Percentiles rank a stretch among this genome's conserved stretches.
Evolutionary conservation across 1,284 basidiomycete genomes (phyloP).

Genomic region (Trichosporon sp.): DNA sequence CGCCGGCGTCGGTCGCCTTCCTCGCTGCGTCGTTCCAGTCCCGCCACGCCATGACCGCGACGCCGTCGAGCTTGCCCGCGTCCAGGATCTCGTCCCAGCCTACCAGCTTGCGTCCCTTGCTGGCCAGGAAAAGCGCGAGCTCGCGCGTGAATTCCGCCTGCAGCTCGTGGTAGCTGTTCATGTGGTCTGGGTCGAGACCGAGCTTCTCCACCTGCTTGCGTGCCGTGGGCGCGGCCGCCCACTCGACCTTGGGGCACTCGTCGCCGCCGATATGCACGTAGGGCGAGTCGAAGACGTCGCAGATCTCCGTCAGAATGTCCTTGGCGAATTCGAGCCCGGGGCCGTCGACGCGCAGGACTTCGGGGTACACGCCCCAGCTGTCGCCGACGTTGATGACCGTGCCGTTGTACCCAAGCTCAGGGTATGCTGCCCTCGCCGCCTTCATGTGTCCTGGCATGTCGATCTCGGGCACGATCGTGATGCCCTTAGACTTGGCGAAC

Average conservation of each 20-base stretch:
- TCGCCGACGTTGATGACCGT: slow-evolving; percentile 7
- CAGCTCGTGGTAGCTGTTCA: slow-evolving; percentile 28
- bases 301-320: slow-evolving; percentile 34
- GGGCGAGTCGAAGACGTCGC: slow-evolving; percentile 29
- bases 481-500: slow-evolving; percentile 25
- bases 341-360: slow-evolving; percentile 32
- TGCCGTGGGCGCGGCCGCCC: slow-evolving; percentile 16
- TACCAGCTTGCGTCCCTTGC: slow-evolving; percentile 26
- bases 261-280: slow-evolving; percentile 33
- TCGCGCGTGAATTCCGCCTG: slow-evolving; percentile 29
- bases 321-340: slow-evolving; percentile 25
- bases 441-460: slow-evolving; percentile 37
- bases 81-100: slow-evolving; percentile 37
- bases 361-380: slow-evolving; percentile 33
- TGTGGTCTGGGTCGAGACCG: slow-evolving; percentile 7
- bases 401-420: slow-evolving; percentile 34
- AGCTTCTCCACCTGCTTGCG: slow-evolving; percentile 27
- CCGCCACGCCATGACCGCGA: slow-evolving; percentile 32
- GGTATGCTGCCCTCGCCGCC: slow-evolving; percentile 34
- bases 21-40: slow-evolving; percentile 24
- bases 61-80: slow-evolving; percentile 27
- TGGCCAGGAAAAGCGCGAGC: slow-evolving; percentile 26
- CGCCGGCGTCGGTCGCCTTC: slow-evolving; percentile 22
- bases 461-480: slow-evolving; percentile 33
- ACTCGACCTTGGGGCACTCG: slow-evolving; percentile 32